Percentiles rank a stretch among this genome's conserved stretches.
Conservation (phyloP, 2,329 filamentous ascomycete genomes). For the Cladophialophora chaetospira region DNA sequence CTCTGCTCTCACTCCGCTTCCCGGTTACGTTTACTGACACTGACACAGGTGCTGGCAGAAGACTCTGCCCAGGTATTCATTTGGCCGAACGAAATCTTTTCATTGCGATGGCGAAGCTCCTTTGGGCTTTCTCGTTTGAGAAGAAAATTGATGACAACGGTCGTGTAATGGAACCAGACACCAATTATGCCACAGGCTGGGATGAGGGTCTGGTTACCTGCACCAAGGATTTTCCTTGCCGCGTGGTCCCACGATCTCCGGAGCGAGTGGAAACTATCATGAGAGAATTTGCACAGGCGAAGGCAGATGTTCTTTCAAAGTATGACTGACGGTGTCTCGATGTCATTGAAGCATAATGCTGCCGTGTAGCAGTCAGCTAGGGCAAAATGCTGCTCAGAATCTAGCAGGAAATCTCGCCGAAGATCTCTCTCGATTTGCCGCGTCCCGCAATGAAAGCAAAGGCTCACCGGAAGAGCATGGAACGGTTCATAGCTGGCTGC, state of each 20-base stretch:
- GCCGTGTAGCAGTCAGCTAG: too few relatives aligned
- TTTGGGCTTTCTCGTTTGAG: slow-evolving; percentile 39
- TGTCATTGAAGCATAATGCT: too few relatives aligned
- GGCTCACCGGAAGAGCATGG: too few relatives aligned
- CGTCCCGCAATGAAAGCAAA: too few relatives aligned
- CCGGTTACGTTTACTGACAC: neutral
- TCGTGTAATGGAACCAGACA: slow-evolving; percentile 34
- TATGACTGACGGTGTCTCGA: slow-evolving; percentile 19
- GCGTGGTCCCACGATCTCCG: slow-evolving; percentile 36
- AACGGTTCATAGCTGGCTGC: too few relatives aligned
- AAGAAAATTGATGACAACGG: slow-evolving; percentile 25
- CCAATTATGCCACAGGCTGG: slow-evolving; percentile 43
- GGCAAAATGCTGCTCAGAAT: neutral
- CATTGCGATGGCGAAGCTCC: slow-evolving; percentile 33
- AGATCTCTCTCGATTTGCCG: too few relatives aligned
- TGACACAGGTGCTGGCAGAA: slow-evolving; percentile 29
- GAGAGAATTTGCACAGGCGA: slow-evolving; percentile 36
- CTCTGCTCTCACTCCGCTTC: neutral
- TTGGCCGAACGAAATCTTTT: slow-evolving; percentile 38
- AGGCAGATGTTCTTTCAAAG: slow-evolving; percentile 32
- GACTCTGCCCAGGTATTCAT: slow-evolving; percentile 40
- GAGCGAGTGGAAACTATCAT: slow-evolving; percentile 37
- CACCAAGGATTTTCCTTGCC: slow-evolving; percentile 38
- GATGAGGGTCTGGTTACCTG: slow-evolving; percentile 40
- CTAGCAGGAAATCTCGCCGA: too few relatives aligned